These are phyloP conservation scores for Trichomonas tenax DNA, from an alignment of 208 protist genomes.

Conservation along the genomic window DNA sequence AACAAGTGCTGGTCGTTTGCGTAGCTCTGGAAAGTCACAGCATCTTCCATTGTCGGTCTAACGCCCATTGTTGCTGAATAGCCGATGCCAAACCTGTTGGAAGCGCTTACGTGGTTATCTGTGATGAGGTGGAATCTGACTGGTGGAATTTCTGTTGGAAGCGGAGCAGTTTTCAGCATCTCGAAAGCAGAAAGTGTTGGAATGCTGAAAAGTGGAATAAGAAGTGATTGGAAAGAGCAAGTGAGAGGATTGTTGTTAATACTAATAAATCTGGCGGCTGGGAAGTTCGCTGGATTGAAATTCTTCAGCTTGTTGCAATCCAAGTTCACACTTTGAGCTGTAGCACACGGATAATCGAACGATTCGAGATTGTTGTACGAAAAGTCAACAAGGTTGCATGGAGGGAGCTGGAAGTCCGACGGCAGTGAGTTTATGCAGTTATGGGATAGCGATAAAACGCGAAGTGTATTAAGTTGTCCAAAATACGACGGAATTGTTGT, in stretches of 20 bases:
- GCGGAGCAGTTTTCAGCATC: neutral
- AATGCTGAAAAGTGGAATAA: neutral
- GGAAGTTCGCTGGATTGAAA: neutral
- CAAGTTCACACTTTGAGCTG: neutral
- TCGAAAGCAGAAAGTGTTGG: neutral
- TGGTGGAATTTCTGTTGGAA: neutral
- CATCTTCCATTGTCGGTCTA: neutral
- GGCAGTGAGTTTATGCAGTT: neutral
- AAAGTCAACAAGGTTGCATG: neutral
- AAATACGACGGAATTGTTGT: neutral
- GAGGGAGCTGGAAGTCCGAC: too few relatives aligned
- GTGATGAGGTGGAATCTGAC: neutral
- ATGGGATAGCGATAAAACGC: neutral
- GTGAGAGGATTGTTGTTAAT: neutral
- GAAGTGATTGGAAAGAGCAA: neutral
- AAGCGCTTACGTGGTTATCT: neutral
- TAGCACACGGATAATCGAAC: neutral
- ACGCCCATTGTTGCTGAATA: neutral
- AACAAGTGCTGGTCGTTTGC: neutral
- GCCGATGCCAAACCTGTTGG: neutral
- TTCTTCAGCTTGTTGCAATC: neutral
- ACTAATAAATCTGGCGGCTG: neutral
- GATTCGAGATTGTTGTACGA: neutral
- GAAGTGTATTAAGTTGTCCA: neutral
- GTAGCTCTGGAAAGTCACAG: neutral